A percentile compares a stretch with the other conserved stretches of the same genome.
Evolutionary conservation across 768 basidiomycete species (phyloP).

Genomic region (Auricularia auricula-judae): DNA sequence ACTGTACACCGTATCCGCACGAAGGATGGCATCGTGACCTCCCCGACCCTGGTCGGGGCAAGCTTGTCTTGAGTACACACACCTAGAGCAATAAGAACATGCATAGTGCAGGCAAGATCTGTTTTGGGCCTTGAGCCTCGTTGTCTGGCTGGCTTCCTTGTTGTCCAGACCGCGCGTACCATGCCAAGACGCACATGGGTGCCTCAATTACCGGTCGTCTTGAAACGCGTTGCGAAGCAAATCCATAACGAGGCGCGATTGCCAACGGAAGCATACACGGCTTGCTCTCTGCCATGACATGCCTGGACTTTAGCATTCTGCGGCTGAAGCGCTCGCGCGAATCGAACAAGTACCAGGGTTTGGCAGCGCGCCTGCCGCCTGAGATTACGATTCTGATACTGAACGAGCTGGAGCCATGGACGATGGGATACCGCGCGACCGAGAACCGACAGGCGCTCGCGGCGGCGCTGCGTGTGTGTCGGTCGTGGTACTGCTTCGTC

Average conservation of each 20-base stretch:
- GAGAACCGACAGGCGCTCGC: background rate
- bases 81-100: slow-evolving; percentile 9
- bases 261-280: background rate
- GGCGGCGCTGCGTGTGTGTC: background rate
- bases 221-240: too few species aligned
- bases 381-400: background rate
- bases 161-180: too few species aligned
- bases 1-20: slow-evolving; percentile 78
- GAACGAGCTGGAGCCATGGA: background rate
- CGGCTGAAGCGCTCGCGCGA: background rate
- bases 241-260: background rate
- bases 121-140: too few species aligned
- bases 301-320: background rate
- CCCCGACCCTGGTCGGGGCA: slow-evolving; percentile 77
- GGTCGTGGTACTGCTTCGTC: background rate
- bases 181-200: too few species aligned
- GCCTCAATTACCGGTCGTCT: too few species aligned
- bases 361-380: background rate
- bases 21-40: slow-evolving; percentile 63
- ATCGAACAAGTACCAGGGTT: background rate
- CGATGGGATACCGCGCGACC: background rate
- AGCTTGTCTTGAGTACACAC: slow-evolving; percentile 55
- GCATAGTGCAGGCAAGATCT: background rate
- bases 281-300: too few species aligned
- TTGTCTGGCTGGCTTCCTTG: background rate